Evolutionary conservation across 495 filamentous ascomycete species (phyloP).

Genomic region (Viridothelium virens): DNA sequence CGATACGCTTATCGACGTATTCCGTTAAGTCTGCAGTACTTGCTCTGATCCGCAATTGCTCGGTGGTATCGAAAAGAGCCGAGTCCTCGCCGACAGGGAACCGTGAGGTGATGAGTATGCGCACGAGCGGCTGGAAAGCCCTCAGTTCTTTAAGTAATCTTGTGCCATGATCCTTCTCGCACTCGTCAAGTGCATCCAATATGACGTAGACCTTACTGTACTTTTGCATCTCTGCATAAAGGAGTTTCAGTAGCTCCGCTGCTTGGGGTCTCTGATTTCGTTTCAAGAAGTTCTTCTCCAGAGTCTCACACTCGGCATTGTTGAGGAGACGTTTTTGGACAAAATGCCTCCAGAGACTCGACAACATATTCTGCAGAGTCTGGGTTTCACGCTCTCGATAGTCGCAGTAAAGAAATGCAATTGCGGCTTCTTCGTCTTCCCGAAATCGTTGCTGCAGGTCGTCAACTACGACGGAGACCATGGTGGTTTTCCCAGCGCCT

Average conservation of each 20-base stretch:
- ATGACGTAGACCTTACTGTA: slow-evolving; percentile 7
- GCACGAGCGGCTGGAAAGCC: background rate
- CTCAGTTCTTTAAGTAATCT: background rate
- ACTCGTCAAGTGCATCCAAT: background rate
- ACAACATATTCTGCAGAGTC: background rate
- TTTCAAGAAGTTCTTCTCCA: slow-evolving; percentile 3
- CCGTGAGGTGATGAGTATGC: background rate
- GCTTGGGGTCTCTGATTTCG: slow-evolving; percentile 4
- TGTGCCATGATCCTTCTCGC: background rate
- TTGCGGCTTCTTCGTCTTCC: background rate
- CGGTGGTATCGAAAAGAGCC: background rate
- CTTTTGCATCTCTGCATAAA: background rate
- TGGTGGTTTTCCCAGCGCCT: slow-evolving; percentile 4
- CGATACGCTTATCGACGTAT: slow-evolving; percentile 3
- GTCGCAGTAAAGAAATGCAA: slow-evolving; percentile 1
- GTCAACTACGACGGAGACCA: slow-evolving; percentile 3
- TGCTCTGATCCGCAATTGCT: slow-evolving; percentile 1
- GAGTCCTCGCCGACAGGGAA: background rate
- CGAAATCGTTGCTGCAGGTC: background rate
- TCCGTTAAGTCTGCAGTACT: background rate
- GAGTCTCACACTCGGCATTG: background rate
- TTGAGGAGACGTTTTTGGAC: background rate
- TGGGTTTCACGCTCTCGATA: slow-evolving; percentile 7
- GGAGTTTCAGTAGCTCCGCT: background rate
- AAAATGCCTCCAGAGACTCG: slow-evolving; percentile 3